Percentiles rank a stretch among this genome's conserved stretches.
Evolutionary conservation across 306 rosid genomes (phyloP).

Genomic region (Acacia melanoxylon): DNA sequence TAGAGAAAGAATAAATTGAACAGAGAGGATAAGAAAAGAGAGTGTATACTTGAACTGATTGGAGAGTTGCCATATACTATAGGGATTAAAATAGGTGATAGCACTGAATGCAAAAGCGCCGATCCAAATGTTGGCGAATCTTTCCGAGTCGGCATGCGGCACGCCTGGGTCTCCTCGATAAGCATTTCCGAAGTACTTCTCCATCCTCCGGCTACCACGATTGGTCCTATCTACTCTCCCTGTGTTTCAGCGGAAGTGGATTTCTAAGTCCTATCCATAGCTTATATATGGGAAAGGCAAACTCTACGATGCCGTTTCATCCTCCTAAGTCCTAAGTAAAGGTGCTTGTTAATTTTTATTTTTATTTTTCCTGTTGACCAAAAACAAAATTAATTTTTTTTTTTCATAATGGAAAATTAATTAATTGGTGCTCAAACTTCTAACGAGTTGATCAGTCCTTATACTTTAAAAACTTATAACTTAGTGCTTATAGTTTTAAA

Average conservation of each 20-base stretch:
- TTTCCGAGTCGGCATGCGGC: conserved; percentile 65
- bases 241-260: too few species aligned
- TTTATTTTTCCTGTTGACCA: too few species aligned
- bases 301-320: neutral
- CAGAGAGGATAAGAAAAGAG: neutral
- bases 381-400: too few species aligned
- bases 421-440: too few species aligned
- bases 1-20: neutral
- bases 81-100: conserved; percentile 62
- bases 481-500: too few species aligned
- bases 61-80: conserved; percentile 68
- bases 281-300: neutral
- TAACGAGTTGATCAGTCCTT: too few species aligned
- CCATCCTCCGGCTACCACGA: conserved; percentile 43
- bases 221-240: neutral
- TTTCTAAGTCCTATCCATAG: too few species aligned
- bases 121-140: conserved; percentile 74
- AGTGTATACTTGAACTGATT: conserved; percentile 59
- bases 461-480: too few species aligned
- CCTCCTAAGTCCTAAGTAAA: neutral
- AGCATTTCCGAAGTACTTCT: conserved; percentile 90
- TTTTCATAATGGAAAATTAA: too few species aligned
- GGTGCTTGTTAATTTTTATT: too few species aligned
- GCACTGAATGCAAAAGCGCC: conserved; percentile 63
- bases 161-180: conserved; percentile 92